phyloP scores from a whole-genome alignment of 2,329 filamentous ascomycete species.

The Neophaeococcomyces mojaviensis region DNA sequence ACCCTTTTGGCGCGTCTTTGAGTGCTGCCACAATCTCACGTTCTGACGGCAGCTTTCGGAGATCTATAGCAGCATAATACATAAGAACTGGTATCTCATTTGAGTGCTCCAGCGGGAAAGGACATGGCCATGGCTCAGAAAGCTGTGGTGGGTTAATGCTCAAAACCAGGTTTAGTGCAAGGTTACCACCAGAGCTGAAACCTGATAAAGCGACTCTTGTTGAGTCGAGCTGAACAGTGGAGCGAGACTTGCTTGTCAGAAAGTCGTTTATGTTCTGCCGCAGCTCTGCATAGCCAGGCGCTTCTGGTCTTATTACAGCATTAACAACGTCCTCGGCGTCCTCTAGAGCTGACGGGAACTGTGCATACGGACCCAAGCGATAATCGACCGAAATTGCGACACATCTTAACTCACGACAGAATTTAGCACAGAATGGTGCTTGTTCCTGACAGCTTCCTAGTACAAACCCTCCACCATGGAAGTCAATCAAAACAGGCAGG shows the following conservation, averaged over 20 bases:
- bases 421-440: slow-evolving; percentile 40
- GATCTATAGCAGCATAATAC: slow-evolving; percentile 22
- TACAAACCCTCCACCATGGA: slow-evolving; percentile 23
- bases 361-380: slow-evolving; percentile 40
- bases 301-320: slow-evolving; percentile 31
- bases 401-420: slow-evolving; percentile 33
- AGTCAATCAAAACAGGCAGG: slow-evolving; percentile 22
- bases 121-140: slow-evolving; percentile 17
- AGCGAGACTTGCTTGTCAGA: slow-evolving; percentile 13
- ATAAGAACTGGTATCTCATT: slow-evolving; percentile 19
- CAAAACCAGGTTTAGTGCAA: slow-evolving; percentile 31
- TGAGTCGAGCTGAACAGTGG: slow-evolving; percentile 26
- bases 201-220: slow-evolving; percentile 36
- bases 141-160: slow-evolving; percentile 15
- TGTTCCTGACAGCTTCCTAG: slow-evolving; percentile 26
- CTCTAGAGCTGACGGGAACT: slow-evolving; percentile 41
- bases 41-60: slow-evolving; percentile 19
- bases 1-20: slow-evolving; percentile 13
- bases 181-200: slow-evolving; percentile 41
- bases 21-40: slow-evolving; percentile 18
- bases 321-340: slow-evolving; percentile 41
- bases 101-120: slow-evolving; percentile 11
- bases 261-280: slow-evolving; percentile 15
- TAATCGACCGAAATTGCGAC: slow-evolving; percentile 43
- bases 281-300: slow-evolving; percentile 13